Base-by-base conservation (phyloP, 2,329 filamentous ascomycete species). In the Byssothecium circinans region DNA sequence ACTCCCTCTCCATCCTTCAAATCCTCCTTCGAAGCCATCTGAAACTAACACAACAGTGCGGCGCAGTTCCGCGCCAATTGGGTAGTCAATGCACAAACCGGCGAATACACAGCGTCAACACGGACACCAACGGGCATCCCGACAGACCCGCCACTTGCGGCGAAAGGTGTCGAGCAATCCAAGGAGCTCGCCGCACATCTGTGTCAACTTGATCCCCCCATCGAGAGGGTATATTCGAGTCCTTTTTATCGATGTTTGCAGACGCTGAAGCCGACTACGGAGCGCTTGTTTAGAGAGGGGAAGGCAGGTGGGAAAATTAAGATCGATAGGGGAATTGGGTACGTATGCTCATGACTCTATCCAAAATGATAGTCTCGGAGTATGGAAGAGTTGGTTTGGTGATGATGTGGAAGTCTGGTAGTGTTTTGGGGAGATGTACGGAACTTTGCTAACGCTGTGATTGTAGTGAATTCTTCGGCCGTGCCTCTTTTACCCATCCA, bases 401-500 rank as follows among this genome's bases (percentile, higher is more conserved):
- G n/a, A n/a, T n/a, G n/a, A n/a, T n/a, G n/a, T n/a, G n/a, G n/a
- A n/a, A n/a, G n/a, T n/a, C n/a, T n/a, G n/a, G n/a, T n/a, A n/a
- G n/a, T n/a, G n/a, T n/a, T n/a, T n/a, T n/a, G n/a, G 77, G 39
- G 83, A 86, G 58, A 72, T 76, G 23, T 46, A 82, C 81, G 11
- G 18, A 34, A 35, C 11, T 37, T 15, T 14, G 15, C 27, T 33
- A 20, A 40, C 22, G 11, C 6, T 12, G 15, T 14, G n/a, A n/a
- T n/a, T n/a, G 18, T 32, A 86, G 89, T 52, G 94, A 99, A 75
- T 97, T 94, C 87, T 97, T 94, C 69, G 94, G 94, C 20, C 79
- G 83, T 39, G 90, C 91, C 14, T 84, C 84, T 50, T 96, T 96
- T 71, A 80, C 88, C 45, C 94, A 97, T 64, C 94, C 94, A 0